phyloP scores from a whole-genome alignment of 208 protist genomes.

The Acanthamoeba healyi region DNA sequence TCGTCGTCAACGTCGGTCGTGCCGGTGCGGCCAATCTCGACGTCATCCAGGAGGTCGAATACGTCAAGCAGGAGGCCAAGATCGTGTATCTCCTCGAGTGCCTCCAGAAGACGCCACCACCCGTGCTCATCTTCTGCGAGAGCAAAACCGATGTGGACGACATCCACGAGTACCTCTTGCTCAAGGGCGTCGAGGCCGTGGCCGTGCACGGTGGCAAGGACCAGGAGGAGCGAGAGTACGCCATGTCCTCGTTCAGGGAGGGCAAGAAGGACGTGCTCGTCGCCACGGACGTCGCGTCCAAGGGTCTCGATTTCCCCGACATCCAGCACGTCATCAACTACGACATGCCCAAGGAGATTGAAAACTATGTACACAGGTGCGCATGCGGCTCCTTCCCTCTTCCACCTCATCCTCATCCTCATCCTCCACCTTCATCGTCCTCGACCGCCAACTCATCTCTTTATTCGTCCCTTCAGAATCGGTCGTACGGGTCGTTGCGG shows the following conservation, averaged over 20 bases:
- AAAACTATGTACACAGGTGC: slow-evolving; percentile 92
- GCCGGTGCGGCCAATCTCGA: slow-evolving; percentile 94
- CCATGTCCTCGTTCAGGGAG: slow-evolving; percentile 86
- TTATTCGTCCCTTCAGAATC: slow-evolving; percentile 88
- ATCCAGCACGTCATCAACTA: slow-evolving; percentile 99
- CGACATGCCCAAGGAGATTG: slow-evolving; percentile 99
- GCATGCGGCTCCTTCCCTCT: background rate
- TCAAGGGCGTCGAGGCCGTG: slow-evolving; percentile 90
- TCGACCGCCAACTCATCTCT: background rate
- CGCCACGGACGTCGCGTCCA: slow-evolving; percentile 90
- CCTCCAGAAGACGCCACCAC: slow-evolving; percentile 94
- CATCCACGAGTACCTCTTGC: slow-evolving; percentile 93
- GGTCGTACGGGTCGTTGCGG: slow-evolving; percentile 94
- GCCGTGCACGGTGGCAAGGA: slow-evolving; percentile 77
- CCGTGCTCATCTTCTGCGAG: slow-evolving; percentile 93
- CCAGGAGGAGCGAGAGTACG: slow-evolving; percentile 91
- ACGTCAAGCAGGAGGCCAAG: slow-evolving; percentile 92
- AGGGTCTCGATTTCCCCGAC: slow-evolving; percentile 98
- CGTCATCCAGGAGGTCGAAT: slow-evolving; percentile 94
- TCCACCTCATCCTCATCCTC: background rate
- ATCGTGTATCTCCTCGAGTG: slow-evolving; percentile 94
- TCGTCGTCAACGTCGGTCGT: slow-evolving; percentile 95
- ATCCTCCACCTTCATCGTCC: background rate
- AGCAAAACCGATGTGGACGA: slow-evolving; percentile 94
- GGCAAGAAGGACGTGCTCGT: slow-evolving; percentile 93